Conservation (phyloP, 2,329 filamentous ascomycete genomes). For the Fusarium succisae region DNA sequence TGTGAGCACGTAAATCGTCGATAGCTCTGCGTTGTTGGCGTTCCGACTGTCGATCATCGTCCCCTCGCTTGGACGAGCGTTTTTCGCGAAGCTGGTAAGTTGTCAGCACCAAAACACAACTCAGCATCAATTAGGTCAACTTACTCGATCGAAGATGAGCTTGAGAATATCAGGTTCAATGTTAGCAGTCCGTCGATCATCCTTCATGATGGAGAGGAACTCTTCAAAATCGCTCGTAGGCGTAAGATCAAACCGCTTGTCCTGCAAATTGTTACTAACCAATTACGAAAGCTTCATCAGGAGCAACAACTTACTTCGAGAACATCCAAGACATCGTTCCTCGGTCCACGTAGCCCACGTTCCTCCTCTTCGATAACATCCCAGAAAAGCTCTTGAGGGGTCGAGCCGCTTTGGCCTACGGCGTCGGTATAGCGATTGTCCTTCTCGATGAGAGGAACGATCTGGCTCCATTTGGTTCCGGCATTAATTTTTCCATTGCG, state of each 20-base stretch:
- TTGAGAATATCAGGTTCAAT: constrained; percentile 82
- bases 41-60: constrained; percentile 87
- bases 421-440: constrained; percentile 87
- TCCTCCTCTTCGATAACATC: constrained; percentile 95
- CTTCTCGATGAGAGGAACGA: constrained; percentile 77
- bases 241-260: constrained; percentile 91
- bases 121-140: constrained; percentile 38
- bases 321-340: constrained; percentile 87
- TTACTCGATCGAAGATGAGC: constrained; percentile 84
- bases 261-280: constrained; percentile 58
- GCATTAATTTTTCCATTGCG: constrained; percentile 85
- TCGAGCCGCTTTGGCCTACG: constrained; percentile 84
- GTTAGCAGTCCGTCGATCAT: constrained; percentile 87
- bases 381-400: constrained; percentile 93
- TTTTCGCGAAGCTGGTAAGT: constrained; percentile 80
- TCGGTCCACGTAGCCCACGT: constrained; percentile 78
- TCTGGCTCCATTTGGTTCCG: constrained; percentile 87
- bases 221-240: constrained; percentile 88
- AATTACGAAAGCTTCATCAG: background rate
- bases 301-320: constrained; percentile 74
- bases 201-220: constrained; percentile 82
- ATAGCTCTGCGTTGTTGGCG: constrained; percentile 85
- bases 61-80: constrained; percentile 77
- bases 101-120: background rate
- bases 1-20: constrained; percentile 83